These are phyloP conservation scores for Alloteropsis semialata DNA, from an alignment of 176 grass and related monocot genomes.

Conservation along the genomic window DNA sequence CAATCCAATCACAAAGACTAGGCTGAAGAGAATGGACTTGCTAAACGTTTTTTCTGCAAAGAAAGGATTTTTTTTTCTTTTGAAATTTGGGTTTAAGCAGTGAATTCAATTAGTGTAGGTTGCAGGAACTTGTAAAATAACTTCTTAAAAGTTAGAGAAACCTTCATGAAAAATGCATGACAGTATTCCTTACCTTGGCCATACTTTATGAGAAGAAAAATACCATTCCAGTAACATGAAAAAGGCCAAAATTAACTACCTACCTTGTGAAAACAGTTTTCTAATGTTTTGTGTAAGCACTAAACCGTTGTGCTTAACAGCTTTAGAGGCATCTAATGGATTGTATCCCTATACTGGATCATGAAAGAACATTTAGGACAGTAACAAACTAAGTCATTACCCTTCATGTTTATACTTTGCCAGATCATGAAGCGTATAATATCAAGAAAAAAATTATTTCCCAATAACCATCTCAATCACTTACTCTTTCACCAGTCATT, in stretches of 20 bases:
- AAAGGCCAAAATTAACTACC: background rate
- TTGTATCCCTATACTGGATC: background rate
- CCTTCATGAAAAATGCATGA: background rate
- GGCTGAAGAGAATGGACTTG: background rate
- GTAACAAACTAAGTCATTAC: background rate
- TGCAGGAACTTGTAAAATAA: background rate
- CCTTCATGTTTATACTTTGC: background rate
- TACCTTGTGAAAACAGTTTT: background rate
- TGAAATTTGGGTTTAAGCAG: too few relatives aligned
- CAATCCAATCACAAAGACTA: background rate
- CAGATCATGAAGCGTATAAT: background rate
- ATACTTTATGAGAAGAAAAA: background rate
- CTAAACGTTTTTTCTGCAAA: too few relatives aligned
- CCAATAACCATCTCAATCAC: background rate
- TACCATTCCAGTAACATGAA: background rate
- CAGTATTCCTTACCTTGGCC: background rate
- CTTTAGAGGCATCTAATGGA: background rate
- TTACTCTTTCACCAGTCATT: background rate
- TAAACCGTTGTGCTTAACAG: background rate
- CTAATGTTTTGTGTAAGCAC: background rate
- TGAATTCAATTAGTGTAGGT: background rate
- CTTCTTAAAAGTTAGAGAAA: background rate
- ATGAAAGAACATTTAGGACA: background rate
- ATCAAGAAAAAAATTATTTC: background rate
- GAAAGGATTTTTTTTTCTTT: too few relatives aligned